Percentiles rank a stretch among this genome's conserved stretches.
Conservation (phyloP, 495 filamentous ascomycete genomes). For the Penicillium parvum region DNA sequence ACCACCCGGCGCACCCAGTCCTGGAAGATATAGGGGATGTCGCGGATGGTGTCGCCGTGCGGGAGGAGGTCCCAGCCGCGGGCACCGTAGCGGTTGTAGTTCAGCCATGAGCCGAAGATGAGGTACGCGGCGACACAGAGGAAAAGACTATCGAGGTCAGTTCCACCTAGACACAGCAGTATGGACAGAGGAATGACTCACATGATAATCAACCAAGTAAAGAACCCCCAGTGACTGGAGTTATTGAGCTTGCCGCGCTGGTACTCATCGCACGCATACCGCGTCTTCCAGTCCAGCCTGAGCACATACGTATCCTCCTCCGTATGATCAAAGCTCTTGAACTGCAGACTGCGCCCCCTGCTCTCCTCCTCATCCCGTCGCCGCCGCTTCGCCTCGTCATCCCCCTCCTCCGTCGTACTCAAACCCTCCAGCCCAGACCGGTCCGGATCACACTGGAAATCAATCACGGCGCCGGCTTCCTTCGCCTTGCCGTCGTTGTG, state of each 20-base stretch:
- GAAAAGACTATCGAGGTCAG: slow-evolving; percentile 57
- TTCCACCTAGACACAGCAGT: neutral
- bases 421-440: slow-evolving; percentile 67
- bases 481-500: slow-evolving; percentile 41
- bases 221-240: slow-evolving; percentile 75
- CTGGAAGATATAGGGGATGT: slow-evolving; percentile 86
- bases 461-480: slow-evolving; percentile 66
- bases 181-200: slow-evolving; percentile 44
- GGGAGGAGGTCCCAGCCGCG: slow-evolving; percentile 94
- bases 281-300: slow-evolving; percentile 76
- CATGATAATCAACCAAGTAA: slow-evolving; percentile 97
- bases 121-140: slow-evolving; percentile 82
- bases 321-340: slow-evolving; percentile 59
- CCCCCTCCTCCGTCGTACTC: slow-evolving; percentile 29
- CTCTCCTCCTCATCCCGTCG: slow-evolving; percentile 20
- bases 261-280: slow-evolving; percentile 71
- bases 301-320: slow-evolving; percentile 53
- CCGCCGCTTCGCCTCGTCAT: slow-evolving; percentile 25
- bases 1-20: slow-evolving; percentile 77
- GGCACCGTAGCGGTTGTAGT: slow-evolving; percentile 95
- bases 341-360: slow-evolving; percentile 58
- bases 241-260: slow-evolving; percentile 40
- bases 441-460: slow-evolving; percentile 74
- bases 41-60: slow-evolving; percentile 86
- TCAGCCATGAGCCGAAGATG: slow-evolving; percentile 97